A percentile compares a stretch with the other conserved stretches of the same genome.
phyloP scores from a whole-genome alignment of 768 basidiomycete species.

The Russula sp. region DNA sequence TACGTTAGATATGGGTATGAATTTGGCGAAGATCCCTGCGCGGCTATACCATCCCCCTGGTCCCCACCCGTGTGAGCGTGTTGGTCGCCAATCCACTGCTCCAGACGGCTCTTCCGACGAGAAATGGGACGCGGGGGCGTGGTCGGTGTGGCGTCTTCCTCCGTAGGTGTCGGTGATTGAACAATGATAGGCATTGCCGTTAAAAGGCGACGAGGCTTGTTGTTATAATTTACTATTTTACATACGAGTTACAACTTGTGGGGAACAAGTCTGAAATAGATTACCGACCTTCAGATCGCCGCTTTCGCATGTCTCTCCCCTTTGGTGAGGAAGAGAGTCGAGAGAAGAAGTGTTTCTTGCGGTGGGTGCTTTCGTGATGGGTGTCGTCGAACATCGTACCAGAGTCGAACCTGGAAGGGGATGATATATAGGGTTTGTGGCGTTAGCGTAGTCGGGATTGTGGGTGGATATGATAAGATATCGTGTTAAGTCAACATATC shows the following conservation, averaged over 20 bases:
- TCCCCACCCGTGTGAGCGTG: slow-evolving; percentile 33
- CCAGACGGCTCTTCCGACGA: slow-evolving; percentile 42
- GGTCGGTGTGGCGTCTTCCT: slow-evolving; percentile 29
- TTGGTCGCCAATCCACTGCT: slow-evolving; percentile 47
- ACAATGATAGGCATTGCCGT: slow-evolving; percentile 27
- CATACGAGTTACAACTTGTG: background rate
- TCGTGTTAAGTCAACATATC: background rate
- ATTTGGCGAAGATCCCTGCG: slow-evolving; percentile 33
- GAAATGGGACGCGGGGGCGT: slow-evolving; percentile 33
- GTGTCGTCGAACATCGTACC: slow-evolving; percentile 26
- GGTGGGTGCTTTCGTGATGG: slow-evolving; percentile 16
- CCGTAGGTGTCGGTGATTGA: slow-evolving; percentile 28
- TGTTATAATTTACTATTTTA: slow-evolving; percentile 2
- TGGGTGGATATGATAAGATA: background rate
- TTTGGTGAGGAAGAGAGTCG: slow-evolving; percentile 9
- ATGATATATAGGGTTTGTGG: slow-evolving; percentile 26
- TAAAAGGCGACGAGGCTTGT: slow-evolving; percentile 3
- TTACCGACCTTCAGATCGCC: slow-evolving; percentile 15
- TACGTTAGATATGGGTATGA: slow-evolving; percentile 46
- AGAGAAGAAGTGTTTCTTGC: slow-evolving; percentile 12
- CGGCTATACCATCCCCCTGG: slow-evolving; percentile 30
- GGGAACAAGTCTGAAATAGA: background rate
- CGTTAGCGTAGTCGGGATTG: slow-evolving; percentile 1
- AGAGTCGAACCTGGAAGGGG: background rate
- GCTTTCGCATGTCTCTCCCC: slow-evolving; percentile 7